Evolutionary conservation across 371 early-diverging fungal species (phyloP).

Genomic region (Rhizomucor miehei): DNA sequence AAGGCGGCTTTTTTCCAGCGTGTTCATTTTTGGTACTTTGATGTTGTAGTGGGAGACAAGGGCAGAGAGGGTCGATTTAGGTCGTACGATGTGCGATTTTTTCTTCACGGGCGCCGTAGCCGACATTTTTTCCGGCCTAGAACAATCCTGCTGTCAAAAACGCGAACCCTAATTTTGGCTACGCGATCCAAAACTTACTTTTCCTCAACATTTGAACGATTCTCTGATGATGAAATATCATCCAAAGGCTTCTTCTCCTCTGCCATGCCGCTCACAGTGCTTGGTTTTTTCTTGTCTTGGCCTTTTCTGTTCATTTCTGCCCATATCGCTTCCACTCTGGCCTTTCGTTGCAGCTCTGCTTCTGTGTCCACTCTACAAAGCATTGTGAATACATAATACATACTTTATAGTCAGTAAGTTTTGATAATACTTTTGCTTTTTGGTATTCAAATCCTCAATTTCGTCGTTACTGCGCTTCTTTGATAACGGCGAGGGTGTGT

Average conservation of each 20-base stretch:
- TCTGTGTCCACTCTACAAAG: neutral
- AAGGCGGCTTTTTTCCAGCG: constrained; percentile 68
- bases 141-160: neutral
- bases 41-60: constrained; percentile 62
- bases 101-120: neutral
- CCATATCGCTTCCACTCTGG: constrained; percentile 23
- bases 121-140: constrained; percentile 1
- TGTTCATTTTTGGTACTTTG: constrained; percentile 67
- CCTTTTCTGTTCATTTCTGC: constrained; percentile 23
- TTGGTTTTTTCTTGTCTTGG: constrained; percentile 1
- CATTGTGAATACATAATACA: neutral
- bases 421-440: constrained; percentile 2
- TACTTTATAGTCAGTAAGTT: neutral
- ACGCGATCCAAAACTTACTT: neutral
- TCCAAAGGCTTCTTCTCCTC: constrained; percentile 20
- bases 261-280: neutral
- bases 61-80: constrained; percentile 50
- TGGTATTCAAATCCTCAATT: neutral
- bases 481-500: neutral
- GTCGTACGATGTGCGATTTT: constrained; percentile 35
- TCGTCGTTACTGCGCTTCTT: constrained; percentile 1
- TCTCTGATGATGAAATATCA: constrained; percentile 25
- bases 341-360: constrained; percentile 14
- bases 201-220: constrained; percentile 5
- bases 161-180: neutral